Evolutionary conservation across 345 rosid species (phyloP).

Genomic region (Citrus sinensis): DVS_A1.0 CM039161.1:19563501-19564000

Average conservation of each 20-base stretch:
- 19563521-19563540: background rate
- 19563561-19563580: background rate
- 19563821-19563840: no score
- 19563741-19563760: background rate
- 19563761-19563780: background rate
- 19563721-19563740: background rate
- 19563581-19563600: background rate
- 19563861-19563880: no score
- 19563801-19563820: no score
- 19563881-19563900: no score
- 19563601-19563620: background rate
- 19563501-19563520: background rate
- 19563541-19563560: background rate
- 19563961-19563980: no score
- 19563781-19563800: no score
- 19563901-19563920: no score
- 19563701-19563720: background rate
- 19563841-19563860: no score
- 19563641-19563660: background rate
- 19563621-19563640: background rate
- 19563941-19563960: no score
- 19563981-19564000: no score
- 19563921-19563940: no score
- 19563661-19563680: background rate
- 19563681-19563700: background rate